A percentile compares a stretch with the other conserved stretches of the same genome.
Evolutionary conservation across 345 rosid genomes (phyloP).

Genomic region (Heritiera fomes): DNA sequence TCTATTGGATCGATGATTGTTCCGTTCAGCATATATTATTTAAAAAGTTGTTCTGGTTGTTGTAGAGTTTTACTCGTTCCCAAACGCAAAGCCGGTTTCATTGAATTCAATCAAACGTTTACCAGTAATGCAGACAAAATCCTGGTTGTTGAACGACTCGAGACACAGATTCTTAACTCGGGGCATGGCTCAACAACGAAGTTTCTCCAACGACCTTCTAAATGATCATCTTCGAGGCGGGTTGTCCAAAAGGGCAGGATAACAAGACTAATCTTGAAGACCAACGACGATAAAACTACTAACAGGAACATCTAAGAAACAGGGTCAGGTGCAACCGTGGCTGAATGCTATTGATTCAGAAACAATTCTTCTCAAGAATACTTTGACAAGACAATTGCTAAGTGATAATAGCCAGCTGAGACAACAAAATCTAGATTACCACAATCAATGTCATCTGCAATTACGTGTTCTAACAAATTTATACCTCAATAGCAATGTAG

Average conservation of each 20-base stretch:
- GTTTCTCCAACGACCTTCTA: neutral
- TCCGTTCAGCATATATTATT: neutral
- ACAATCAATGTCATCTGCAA: neutral
- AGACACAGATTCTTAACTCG: neutral
- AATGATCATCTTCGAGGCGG: too few relatives aligned
- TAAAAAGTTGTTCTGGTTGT: neutral
- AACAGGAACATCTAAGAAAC: neutral
- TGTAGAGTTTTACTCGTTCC: neutral
- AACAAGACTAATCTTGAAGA: neutral
- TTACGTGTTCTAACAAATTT: too few relatives aligned
- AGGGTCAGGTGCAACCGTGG: neutral
- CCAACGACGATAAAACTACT: too few relatives aligned
- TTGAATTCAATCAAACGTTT: too few relatives aligned
- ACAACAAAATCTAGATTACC: neutral
- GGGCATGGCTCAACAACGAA: too few relatives aligned
- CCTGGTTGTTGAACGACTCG: neutral
- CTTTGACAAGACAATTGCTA: too few relatives aligned
- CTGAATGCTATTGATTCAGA: too few relatives aligned
- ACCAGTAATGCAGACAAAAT: neutral
- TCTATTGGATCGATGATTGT: neutral
- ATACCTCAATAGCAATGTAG: neutral
- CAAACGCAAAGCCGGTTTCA: neutral
- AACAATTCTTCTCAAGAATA: neutral
- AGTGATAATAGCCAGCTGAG: neutral
- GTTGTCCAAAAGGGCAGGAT: too few relatives aligned